phyloP scores from a whole-genome alignment of 208 protist species.

The Tritrichomonas musculus region DNA sequence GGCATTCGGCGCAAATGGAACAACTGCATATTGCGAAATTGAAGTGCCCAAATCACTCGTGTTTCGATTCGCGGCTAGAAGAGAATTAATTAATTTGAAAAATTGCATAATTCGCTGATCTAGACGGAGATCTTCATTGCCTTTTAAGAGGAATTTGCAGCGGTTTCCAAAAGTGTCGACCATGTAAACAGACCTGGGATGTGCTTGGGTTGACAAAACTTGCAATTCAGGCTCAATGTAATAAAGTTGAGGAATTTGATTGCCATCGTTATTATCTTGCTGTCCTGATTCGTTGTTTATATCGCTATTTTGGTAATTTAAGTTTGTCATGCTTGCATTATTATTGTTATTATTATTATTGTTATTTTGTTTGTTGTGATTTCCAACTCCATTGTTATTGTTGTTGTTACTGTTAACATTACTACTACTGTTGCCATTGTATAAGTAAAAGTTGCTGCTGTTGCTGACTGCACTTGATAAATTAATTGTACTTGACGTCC shows the following conservation, averaged over 20 bases:
- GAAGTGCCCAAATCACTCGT: not conserved
- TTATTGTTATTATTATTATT: too few species aligned
- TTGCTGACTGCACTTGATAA: too few species aligned
- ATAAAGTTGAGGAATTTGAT: not conserved
- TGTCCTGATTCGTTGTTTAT: too few species aligned
- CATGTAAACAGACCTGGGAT: not conserved
- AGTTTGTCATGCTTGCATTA: too few species aligned
- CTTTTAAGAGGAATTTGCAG: conserved; percentile 29
- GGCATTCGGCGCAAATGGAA: not conserved
- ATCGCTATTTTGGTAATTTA: too few species aligned
- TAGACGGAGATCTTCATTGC: conserved; percentile 34
- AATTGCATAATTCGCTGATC: conserved; percentile 38
- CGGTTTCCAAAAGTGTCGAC: not conserved
- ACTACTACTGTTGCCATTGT: too few species aligned
- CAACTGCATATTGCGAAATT: not conserved
- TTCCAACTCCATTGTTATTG: too few species aligned
- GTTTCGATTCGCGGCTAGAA: not conserved
- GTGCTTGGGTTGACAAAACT: not conserved
- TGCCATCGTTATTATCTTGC: too few species aligned
- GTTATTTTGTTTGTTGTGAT: too few species aligned
- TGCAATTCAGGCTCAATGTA: not conserved
- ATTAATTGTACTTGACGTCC: too few species aligned
- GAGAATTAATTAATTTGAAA: not conserved
- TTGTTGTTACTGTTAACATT: too few species aligned
- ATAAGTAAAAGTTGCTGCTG: too few species aligned